phyloP scores from a whole-genome alignment of 257 asterid genomes.

The Solanum sitiens region DNA sequence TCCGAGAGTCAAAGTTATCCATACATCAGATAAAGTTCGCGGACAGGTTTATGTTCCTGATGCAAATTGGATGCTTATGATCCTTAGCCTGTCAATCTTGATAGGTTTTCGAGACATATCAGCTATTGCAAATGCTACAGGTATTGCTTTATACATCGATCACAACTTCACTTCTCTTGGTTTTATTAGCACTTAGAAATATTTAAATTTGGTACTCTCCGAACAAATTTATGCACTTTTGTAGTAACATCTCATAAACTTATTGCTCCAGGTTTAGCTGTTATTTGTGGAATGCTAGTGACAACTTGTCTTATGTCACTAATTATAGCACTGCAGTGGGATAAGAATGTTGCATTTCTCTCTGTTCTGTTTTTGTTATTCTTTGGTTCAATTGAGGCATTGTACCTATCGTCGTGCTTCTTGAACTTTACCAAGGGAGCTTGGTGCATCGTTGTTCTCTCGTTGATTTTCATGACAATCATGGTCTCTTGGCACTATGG shows the following conservation, averaged over 20 bases:
- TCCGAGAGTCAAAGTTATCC: conserved; percentile 86
- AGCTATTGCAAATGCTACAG: conserved; percentile 69
- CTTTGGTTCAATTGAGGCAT: conserved; percentile 62
- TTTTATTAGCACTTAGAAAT: neutral
- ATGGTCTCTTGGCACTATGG: conserved; percentile 97
- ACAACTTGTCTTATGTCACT: conserved; percentile 89
- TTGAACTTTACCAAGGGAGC: conserved; percentile 62
- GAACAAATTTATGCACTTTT: neutral
- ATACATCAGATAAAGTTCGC: conserved; percentile 64
- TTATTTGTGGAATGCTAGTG: conserved; percentile 59
- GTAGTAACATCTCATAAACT: neutral
- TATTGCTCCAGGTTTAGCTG: conserved; percentile 54
- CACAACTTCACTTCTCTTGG: neutral
- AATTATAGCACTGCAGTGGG: conserved; percentile 81
- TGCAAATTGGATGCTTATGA: conserved; percentile 80
- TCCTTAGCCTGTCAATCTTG: conserved; percentile 60
- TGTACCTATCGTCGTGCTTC: conserved; percentile 50
- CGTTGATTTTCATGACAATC: conserved; percentile 34
- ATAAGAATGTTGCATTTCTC: conserved; percentile 24
- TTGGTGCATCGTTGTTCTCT: conserved; percentile 54
- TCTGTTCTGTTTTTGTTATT: conserved; percentile 48
- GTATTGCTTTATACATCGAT: conserved; percentile 12
- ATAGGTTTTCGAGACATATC: conserved; percentile 58
- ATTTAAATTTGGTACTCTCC: neutral
- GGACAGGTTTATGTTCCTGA: conserved; percentile 93